Conservation (phyloP, 169 alveolate species). For the Plasmodium knowlesi region DNA sequence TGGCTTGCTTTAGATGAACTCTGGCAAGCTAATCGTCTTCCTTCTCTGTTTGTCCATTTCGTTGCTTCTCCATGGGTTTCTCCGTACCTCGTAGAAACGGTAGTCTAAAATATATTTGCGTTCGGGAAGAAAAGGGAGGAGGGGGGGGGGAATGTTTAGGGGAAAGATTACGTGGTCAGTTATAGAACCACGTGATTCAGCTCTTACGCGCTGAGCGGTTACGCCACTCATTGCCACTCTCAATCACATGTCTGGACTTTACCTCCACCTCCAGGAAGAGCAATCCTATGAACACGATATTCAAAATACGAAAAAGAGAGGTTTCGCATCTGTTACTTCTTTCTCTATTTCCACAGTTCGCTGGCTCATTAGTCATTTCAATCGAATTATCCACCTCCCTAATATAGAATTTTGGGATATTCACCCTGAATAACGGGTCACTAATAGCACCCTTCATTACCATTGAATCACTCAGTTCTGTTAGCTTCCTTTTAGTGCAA, state of each 20-base stretch:
- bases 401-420: background rate
- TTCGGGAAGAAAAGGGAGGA: too few species aligned
- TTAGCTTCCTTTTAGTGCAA: background rate
- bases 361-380: background rate
- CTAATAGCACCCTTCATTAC: background rate
- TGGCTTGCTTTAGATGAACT: too few species aligned
- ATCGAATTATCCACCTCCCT: background rate
- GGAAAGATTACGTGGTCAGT: background rate
- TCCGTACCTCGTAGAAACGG: background rate
- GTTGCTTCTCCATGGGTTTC: background rate
- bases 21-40: background rate
- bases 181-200: background rate
- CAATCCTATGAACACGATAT: background rate
- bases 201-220: background rate
- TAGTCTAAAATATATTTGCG: background rate
- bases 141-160: background rate
- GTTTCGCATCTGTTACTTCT: background rate
- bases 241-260: background rate
- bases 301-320: background rate
- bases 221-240: background rate
- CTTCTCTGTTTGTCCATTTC: background rate
- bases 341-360: background rate
- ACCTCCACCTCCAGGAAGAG: background rate
- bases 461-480: background rate
- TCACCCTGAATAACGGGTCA: background rate